A percentile compares a stretch with the other conserved stretches of the same genome.
phyloP scores from a whole-genome alignment of 2,329 filamentous ascomycete species.

The Arachnopeziza araneosa region DNA sequence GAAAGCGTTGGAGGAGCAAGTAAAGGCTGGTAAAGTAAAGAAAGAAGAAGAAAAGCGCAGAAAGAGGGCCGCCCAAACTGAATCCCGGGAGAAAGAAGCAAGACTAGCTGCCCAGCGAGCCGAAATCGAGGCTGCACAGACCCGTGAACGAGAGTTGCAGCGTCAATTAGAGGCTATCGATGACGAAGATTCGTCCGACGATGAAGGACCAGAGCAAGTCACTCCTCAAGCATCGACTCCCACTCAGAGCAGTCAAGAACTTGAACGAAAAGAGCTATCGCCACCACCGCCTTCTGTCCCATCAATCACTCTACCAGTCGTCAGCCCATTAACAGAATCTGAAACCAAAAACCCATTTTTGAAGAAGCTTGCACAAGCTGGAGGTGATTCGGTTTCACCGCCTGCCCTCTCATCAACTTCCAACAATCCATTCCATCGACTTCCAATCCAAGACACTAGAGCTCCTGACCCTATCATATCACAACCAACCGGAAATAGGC shows the following conservation, averaged over 20 bases:
- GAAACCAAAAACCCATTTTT: constrained; percentile 96
- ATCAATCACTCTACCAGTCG: constrained; percentile 46
- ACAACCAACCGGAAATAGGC: constrained; percentile 37
- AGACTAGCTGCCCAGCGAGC: constrained; percentile 79
- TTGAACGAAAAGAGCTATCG: constrained; percentile 42
- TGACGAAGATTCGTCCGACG: constrained; percentile 71
- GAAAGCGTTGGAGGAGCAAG: constrained; percentile 87
- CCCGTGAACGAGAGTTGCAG: constrained; percentile 84
- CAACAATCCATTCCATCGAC: constrained; percentile 95
- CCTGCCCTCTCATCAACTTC: constrained; percentile 36
- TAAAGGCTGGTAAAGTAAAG: constrained; percentile 86
- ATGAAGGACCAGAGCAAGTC: constrained; percentile 70
- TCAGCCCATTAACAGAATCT: constrained; percentile 52
- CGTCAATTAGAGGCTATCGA: constrained; percentile 73
- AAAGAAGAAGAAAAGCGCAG: constrained; percentile 94
- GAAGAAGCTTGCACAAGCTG: constrained; percentile 73
- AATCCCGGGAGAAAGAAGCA: constrained; percentile 82
- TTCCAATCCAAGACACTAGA: constrained; percentile 57
- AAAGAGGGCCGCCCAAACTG: constrained; percentile 81
- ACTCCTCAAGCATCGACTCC: constrained; percentile 56
- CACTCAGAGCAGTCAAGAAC: constrained; percentile 48
- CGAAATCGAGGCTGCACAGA: constrained; percentile 85
- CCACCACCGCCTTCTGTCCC: constrained; percentile 50
- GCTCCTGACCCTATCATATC: constrained; percentile 37
- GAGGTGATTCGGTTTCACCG: constrained; percentile 39